Percentiles rank a stretch among this genome's conserved stretches.
Conservation (phyloP, 2,329 filamentous ascomycete genomes). For the Ophiostoma sp. region DNA sequence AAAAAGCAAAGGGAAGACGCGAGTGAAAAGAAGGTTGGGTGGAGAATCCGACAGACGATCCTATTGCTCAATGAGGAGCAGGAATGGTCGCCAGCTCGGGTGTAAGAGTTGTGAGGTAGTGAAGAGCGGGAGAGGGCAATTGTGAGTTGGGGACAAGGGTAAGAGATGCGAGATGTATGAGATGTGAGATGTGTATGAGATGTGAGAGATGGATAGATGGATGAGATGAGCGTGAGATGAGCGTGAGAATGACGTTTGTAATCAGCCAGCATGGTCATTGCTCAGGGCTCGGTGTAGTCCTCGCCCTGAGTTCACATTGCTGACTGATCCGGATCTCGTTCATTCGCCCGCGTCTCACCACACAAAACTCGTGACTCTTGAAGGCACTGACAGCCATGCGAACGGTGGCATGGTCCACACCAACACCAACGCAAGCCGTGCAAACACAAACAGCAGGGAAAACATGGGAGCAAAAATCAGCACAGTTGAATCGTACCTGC, state of each 20-base stretch:
- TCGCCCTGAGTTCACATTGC: background rate
- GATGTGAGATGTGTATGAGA: background rate
- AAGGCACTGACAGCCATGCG: background rate
- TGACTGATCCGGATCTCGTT: conserved; percentile 4
- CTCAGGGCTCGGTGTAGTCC: background rate
- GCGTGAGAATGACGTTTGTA: background rate
- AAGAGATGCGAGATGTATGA: background rate
- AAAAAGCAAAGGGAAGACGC: background rate
- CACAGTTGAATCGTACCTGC: conserved; percentile 37
- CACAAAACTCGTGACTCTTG: background rate
- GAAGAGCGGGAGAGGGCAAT: background rate
- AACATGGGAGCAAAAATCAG: conserved; percentile 16
- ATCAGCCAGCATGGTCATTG: background rate
- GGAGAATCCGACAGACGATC: conserved; percentile 16
- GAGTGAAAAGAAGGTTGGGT: conserved; percentile 9
- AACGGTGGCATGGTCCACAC: background rate
- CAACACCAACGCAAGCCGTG: background rate
- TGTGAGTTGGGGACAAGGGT: background rate
- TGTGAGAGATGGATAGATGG: background rate
- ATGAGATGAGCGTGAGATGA: background rate
- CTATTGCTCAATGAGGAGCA: conserved; percentile 14
- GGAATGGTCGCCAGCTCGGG: background rate
- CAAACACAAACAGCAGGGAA: conserved; percentile 15
- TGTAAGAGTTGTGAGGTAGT: background rate
- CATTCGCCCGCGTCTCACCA: conserved; percentile 1